These are phyloP conservation scores for Kwoniella sp. DNA, from an alignment of 768 basidiomycete species.

Conservation along the genomic window DNA sequence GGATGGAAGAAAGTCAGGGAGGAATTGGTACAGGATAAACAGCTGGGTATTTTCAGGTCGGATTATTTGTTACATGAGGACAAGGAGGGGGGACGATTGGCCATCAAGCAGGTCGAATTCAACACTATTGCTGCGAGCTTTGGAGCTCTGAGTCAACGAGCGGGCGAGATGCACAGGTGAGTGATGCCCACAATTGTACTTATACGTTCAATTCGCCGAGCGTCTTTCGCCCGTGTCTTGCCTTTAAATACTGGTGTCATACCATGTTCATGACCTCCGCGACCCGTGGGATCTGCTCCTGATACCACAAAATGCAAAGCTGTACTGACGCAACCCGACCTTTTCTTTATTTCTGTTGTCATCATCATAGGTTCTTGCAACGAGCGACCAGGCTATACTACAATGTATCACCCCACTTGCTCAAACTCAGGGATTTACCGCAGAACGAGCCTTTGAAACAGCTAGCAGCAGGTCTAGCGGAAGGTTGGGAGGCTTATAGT, in stretches of 20 bases:
- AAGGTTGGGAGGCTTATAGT: constrained; percentile 73
- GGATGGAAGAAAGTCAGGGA: constrained; percentile 78
- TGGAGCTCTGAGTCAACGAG: constrained; percentile 64
- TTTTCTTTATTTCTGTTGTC: neutral
- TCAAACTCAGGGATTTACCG: constrained; percentile 64
- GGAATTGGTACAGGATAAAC: constrained; percentile 66
- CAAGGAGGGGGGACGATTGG: constrained; percentile 27
- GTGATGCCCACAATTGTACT: too few relatives aligned
- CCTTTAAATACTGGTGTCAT: too few relatives aligned
- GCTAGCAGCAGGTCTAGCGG: constrained; percentile 73
- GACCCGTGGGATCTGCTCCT: too few relatives aligned
- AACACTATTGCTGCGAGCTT: constrained; percentile 95
- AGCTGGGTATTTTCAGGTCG: constrained; percentile 88
- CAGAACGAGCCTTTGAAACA: constrained; percentile 70
- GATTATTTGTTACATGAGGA: constrained; percentile 83
- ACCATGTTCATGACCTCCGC: too few relatives aligned
- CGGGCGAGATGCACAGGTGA: constrained; percentile 71
- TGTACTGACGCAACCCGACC: neutral
- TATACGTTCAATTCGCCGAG: too few relatives aligned
- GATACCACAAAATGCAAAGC: neutral
- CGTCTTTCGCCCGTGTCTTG: neutral
- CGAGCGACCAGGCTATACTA: constrained; percentile 68
- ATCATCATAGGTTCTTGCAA: constrained; percentile 64
- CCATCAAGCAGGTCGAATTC: constrained; percentile 93
- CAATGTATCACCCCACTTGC: constrained; percentile 53